phyloP scores from a whole-genome alignment of 2,329 filamentous ascomycete genomes.

The Pseudocercospora macadamiae region DNA sequence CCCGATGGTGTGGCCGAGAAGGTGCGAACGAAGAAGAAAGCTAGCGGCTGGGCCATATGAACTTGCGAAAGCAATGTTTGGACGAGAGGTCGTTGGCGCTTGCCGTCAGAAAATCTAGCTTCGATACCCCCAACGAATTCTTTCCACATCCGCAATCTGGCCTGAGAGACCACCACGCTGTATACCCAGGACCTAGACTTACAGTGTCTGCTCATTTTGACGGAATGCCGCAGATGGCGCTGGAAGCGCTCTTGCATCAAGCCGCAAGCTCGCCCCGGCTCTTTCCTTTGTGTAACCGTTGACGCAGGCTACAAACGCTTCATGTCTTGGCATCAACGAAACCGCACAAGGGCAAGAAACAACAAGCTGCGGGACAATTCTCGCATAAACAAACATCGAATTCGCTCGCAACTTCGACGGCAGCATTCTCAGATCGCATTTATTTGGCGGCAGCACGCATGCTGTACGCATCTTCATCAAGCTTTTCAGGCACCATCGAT shows the following conservation, averaged over 20 bases:
- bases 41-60: conserved; percentile 42
- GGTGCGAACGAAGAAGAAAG: conserved; percentile 41
- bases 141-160: too few species aligned
- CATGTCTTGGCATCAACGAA: conserved; percentile 3
- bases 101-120: not conserved
- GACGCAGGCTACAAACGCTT: not conserved
- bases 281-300: conserved; percentile 8
- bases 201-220: too few species aligned
- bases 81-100: not conserved
- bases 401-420: not conserved
- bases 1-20: conserved; percentile 35
- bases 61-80: not conserved
- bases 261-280: not conserved
- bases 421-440: not conserved
- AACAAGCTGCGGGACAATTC: not conserved
- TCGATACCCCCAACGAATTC: too few species aligned
- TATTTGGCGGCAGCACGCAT: not conserved
- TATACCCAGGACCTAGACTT: too few species aligned
- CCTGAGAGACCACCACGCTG: too few species aligned
- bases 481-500: conserved; percentile 1
- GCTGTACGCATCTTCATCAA: not conserved
- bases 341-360: not conserved
- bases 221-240: not conserved
- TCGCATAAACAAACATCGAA: not conserved
- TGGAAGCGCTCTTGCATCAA: too few species aligned